Evolutionary conservation across 2,329 filamentous ascomycete genomes (phyloP).

Genomic region (Penicillium sp.): DNA sequence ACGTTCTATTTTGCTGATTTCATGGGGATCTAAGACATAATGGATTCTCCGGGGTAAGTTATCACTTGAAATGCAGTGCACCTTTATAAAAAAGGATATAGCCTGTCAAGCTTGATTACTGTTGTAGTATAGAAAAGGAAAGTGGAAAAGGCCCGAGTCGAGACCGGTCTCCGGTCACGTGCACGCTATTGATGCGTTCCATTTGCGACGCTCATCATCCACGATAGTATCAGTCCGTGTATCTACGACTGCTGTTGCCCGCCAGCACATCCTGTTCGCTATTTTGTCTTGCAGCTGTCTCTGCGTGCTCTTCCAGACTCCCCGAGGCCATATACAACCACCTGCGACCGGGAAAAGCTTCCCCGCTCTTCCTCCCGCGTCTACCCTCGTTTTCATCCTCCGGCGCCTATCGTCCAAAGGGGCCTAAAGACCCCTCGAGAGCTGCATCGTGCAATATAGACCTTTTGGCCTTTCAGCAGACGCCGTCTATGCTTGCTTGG

Average conservation of each 20-base stretch:
- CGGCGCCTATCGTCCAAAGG: conserved; percentile 9
- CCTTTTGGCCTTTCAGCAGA: background rate
- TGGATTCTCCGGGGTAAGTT: background rate
- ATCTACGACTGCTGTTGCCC: background rate
- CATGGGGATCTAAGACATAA: conserved; percentile 10
- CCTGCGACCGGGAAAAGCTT: conserved; percentile 10
- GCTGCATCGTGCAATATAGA: background rate
- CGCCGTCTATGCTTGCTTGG: conserved; percentile 6
- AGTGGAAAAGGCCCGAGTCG: conserved; percentile 8
- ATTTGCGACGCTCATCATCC: conserved; percentile 9
- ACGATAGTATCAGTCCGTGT: background rate
- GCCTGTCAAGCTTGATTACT: background rate
- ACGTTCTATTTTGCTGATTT: conserved; percentile 8
- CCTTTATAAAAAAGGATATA: background rate
- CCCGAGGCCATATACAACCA: background rate
- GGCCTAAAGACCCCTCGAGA: background rate
- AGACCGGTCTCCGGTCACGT: conserved; percentile 23
- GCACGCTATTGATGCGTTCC: conserved; percentile 9
- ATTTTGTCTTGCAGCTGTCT: background rate
- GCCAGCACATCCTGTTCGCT: background rate
- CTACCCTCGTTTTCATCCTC: conserved; percentile 7
- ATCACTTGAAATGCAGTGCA: too few species aligned
- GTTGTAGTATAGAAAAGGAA: background rate
- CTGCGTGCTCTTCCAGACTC: background rate
- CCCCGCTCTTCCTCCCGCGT: conserved; percentile 16